Evolutionary conservation across 257 asterid genomes (phyloP).

Genomic region (Lycium ferocissimum): DNA sequence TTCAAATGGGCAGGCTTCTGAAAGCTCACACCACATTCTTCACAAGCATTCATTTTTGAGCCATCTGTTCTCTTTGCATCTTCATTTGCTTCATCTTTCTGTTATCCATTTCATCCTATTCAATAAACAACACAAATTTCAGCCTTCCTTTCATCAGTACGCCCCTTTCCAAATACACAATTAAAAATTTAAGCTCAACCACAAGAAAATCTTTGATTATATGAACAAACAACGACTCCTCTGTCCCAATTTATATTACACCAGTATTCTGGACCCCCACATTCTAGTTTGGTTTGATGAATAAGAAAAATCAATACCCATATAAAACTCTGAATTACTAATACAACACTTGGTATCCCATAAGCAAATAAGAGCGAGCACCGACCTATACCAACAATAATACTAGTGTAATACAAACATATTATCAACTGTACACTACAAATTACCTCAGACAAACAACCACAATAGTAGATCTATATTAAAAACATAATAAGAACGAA

Average conservation of each 20-base stretch:
- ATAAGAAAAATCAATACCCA: neutral
- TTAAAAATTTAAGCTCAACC: neutral
- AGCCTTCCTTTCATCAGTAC: neutral
- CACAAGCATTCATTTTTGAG: constrained; percentile 57
- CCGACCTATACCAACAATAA: no score
- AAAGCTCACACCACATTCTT: constrained; percentile 73
- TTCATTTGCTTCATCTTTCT: constrained; percentile 52
- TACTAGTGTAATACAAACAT: no score
- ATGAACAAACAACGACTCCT: neutral
- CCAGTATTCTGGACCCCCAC: neutral
- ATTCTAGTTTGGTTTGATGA: neutral
- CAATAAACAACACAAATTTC: neutral
- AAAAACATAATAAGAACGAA: no score
- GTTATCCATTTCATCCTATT: constrained; percentile 25
- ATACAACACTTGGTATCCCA: neutral
- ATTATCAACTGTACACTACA: neutral
- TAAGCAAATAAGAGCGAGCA: no score
- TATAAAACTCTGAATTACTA: neutral
- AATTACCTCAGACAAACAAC: neutral
- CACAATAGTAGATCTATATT: neutral
- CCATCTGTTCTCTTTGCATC: constrained; percentile 35
- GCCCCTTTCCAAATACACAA: neutral
- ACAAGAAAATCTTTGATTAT: neutral
- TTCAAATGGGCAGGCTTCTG: constrained; percentile 82
- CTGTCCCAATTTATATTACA: neutral